These are phyloP conservation scores for Rhipidocladum racemiflorum DNA, from an alignment of 176 grass and related monocot species.

Conservation along the genomic window DNA sequence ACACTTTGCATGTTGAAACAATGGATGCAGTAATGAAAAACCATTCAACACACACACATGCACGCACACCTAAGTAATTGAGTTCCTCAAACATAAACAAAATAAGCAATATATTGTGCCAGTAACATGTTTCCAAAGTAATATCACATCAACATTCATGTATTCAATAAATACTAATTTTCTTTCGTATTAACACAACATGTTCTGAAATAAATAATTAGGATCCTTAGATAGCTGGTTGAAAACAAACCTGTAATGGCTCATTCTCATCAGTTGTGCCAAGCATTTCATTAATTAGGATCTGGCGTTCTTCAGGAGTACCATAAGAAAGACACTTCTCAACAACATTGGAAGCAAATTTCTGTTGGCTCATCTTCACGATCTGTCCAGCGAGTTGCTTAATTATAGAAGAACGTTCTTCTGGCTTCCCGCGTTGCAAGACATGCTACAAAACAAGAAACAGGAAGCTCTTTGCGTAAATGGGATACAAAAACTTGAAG, in stretches of 20 bases:
- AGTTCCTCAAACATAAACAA: neutral
- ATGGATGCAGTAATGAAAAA: neutral
- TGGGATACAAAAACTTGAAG: neutral
- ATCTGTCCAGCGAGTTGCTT: constrained; percentile 82
- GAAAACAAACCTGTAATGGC: constrained; percentile 76
- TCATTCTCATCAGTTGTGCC: constrained; percentile 96
- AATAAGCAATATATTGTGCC: neutral
- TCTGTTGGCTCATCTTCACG: constrained; percentile 97
- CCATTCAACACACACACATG: neutral
- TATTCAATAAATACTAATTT: neutral
- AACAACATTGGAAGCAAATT: constrained; percentile 95
- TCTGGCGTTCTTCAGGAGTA: constrained; percentile 61
- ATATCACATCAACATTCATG: neutral
- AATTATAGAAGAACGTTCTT: constrained; percentile 80
- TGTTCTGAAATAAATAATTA: neutral
- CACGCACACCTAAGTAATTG: neutral
- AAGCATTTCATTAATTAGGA: constrained; percentile 92
- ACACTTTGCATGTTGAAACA: neutral
- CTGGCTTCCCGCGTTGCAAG: constrained; percentile 72
- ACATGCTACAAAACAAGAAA: constrained; percentile 70
- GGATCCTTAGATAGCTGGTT: neutral
- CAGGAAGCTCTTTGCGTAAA: neutral
- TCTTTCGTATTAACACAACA: neutral
- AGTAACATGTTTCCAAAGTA: neutral
- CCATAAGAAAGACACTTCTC: constrained; percentile 95